A percentile compares a stretch with the other conserved stretches of the same genome.
phyloP scores from a whole-genome alignment of 768 basidiomycete species.

The Boletus sensibilis region DNA sequence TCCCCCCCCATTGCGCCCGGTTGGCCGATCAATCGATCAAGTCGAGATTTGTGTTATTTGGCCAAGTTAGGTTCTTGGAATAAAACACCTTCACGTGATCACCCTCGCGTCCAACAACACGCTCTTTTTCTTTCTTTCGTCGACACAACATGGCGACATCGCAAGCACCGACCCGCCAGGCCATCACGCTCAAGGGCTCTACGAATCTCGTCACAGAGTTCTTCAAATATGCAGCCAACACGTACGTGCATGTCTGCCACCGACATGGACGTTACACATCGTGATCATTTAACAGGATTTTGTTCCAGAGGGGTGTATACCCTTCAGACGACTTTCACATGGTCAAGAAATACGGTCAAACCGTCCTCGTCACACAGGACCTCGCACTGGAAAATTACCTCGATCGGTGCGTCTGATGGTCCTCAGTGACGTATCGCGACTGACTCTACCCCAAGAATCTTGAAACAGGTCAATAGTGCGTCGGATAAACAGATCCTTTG shows the following conservation, averaged over 20 bases:
- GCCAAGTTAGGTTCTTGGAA: too few relatives aligned
- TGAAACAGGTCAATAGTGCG: slow-evolving; percentile 90
- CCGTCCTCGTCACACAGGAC: slow-evolving; percentile 92
- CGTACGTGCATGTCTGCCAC: slow-evolving; percentile 49
- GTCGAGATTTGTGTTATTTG: too few relatives aligned
- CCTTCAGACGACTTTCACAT: slow-evolving; percentile 98
- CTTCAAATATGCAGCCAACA: slow-evolving; percentile 99
- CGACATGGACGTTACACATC: too few relatives aligned
- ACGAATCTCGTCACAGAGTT: slow-evolving; percentile 94
- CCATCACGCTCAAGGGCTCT: slow-evolving; percentile 94
- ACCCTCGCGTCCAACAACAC: neutral
- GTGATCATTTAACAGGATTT: slow-evolving; percentile 53
- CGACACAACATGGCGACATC: slow-evolving; percentile 40
- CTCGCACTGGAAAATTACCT: slow-evolving; percentile 91
- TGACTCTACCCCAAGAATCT: slow-evolving; percentile 56
- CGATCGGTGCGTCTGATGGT: slow-evolving; percentile 49
- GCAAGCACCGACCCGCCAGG: slow-evolving; percentile 56
- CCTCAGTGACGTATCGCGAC: neutral
- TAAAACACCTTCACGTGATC: neutral
- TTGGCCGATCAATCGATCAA: too few relatives aligned
- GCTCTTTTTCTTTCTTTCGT: neutral
- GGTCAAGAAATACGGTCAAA: slow-evolving; percentile 99
- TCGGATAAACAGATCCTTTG: neutral
- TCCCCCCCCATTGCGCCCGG: too few relatives aligned
- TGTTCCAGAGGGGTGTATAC: slow-evolving; percentile 96